Evolutionary conservation across 345 rosid species (phyloP).

Genomic region (Triadica sebifera): DNA sequence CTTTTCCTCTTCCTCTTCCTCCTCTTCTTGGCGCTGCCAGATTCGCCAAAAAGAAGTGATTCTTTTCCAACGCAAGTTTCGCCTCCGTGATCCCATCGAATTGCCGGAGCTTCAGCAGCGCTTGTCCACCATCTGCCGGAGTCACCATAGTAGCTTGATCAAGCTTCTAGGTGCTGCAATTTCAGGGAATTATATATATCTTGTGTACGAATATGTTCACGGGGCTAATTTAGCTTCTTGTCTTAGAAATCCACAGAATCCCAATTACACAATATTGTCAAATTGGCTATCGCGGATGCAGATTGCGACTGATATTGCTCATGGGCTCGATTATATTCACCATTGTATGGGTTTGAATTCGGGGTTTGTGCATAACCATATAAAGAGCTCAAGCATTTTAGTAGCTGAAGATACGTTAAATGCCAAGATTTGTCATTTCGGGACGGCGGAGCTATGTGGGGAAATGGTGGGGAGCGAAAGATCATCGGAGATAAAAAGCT

Average conservation of each 20-base stretch:
- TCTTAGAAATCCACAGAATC: conserved; percentile 25
- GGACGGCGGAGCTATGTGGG: conserved; percentile 33
- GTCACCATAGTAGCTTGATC: conserved; percentile 67
- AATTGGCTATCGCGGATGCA: conserved; percentile 29
- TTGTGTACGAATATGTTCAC: conserved; percentile 23
- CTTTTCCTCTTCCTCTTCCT: conserved; percentile 39
- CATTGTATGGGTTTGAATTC: conserved; percentile 18
- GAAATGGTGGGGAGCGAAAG: too few relatives aligned
- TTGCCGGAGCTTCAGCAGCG: conserved; percentile 45
- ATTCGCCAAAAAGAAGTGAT: conserved; percentile 31
- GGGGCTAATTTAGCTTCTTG: conserved; percentile 29
- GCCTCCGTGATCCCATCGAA: conserved; percentile 43
- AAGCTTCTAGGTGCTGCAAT: conserved; percentile 70
- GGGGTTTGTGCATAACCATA: conserved; percentile 24
- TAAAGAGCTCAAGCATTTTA: conserved; percentile 24
- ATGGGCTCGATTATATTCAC: conserved; percentile 32
- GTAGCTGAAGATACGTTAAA: conserved; percentile 20
- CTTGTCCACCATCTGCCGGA: conserved; percentile 57
- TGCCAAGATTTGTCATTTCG: conserved; percentile 35
- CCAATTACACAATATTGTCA: conserved; percentile 22
- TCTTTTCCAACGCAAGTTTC: conserved; percentile 27
- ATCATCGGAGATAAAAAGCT: not conserved
- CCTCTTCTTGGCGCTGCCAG: conserved; percentile 39
- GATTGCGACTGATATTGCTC: conserved; percentile 28
- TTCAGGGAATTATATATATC: conserved; percentile 33